phyloP scores from a whole-genome alignment of 768 basidiomycete genomes.

The Collybia nuda region DNA sequence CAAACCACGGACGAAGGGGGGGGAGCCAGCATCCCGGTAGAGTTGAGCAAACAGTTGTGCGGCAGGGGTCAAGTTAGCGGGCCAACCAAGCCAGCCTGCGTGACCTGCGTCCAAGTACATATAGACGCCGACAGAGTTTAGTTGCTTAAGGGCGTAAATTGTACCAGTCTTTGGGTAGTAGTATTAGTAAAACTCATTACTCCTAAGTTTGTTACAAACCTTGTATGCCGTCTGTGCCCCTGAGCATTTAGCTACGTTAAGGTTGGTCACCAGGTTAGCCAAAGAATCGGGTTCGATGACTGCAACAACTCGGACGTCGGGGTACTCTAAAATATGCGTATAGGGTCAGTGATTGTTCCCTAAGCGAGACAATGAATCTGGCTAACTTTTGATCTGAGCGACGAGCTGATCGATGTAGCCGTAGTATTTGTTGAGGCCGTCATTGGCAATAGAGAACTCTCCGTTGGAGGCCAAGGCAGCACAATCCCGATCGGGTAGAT shows the following conservation, averaged over 20 bases:
- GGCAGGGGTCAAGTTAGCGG: constrained; percentile 60
- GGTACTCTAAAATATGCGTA: constrained; percentile 37
- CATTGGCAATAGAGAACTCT: constrained; percentile 59
- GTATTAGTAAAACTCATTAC: neutral
- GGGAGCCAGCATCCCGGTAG: constrained; percentile 50
- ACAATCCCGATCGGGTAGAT: constrained; percentile 67
- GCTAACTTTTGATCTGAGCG: constrained; percentile 50
- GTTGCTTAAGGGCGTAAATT: constrained; percentile 56
- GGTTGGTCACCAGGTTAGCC: constrained; percentile 69
- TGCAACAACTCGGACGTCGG: constrained; percentile 61
- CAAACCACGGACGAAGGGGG: constrained; percentile 59
- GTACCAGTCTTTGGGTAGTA: constrained; percentile 36
- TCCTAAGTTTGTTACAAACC: constrained; percentile 17
- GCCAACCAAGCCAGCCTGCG: constrained; percentile 70
- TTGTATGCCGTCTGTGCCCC: constrained; percentile 54
- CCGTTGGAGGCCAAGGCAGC: constrained; percentile 66
- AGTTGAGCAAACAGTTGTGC: constrained; percentile 53
- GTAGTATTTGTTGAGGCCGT: constrained; percentile 54
- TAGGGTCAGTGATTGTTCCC: constrained; percentile 1
- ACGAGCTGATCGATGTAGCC: constrained; percentile 64
- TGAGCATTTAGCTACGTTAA: constrained; percentile 55
- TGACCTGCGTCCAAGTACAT: constrained; percentile 65
- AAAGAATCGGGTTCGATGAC: constrained; percentile 69
- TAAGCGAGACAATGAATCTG: neutral
- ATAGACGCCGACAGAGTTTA: constrained; percentile 55